Evolutionary conservation across 805 yeast genomes (phyloP).

Genomic region (Alloascoidea hylecoeti): DNA sequence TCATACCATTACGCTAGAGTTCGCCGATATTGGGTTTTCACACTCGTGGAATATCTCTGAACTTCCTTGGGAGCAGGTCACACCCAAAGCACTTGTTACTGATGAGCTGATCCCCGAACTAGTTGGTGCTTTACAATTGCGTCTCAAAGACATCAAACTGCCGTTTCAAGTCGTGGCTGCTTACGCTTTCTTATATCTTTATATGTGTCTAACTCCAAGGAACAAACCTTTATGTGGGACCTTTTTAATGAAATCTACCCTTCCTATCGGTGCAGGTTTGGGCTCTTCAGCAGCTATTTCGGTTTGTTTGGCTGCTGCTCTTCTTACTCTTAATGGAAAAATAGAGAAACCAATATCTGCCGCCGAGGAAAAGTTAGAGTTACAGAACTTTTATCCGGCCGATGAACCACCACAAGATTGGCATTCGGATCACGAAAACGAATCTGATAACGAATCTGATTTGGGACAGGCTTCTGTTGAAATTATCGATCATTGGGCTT

Average conservation of each 20-base stretch:
- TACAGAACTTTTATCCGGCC: too few relatives aligned
- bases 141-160: constrained; percentile 30
- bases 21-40: constrained; percentile 67
- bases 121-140: constrained; percentile 29
- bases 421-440: too few relatives aligned
- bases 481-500: constrained; percentile 75
- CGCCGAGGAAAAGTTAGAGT: too few relatives aligned
- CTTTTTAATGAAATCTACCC: constrained; percentile 63
- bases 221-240: constrained; percentile 13
- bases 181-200: constrained; percentile 70
- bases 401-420: too few relatives aligned
- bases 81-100: neutral
- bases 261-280: constrained; percentile 94
- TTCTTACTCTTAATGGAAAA: constrained; percentile 46
- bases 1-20: constrained; percentile 44
- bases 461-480: constrained; percentile 17
- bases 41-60: constrained; percentile 48
- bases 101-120: constrained; percentile 49
- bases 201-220: constrained; percentile 37
- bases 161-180: constrained; percentile 67
- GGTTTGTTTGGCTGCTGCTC: constrained; percentile 70
- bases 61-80: constrained; percentile 46
- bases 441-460: constrained; percentile 1
- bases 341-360: too few relatives aligned
- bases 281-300: constrained; percentile 90